Evolutionary conservation across 352 stramenopile genomes (phyloP), one percentile per base, ranked within the genome.

Genomic region (Thraustochytrium sp.): DNA sequence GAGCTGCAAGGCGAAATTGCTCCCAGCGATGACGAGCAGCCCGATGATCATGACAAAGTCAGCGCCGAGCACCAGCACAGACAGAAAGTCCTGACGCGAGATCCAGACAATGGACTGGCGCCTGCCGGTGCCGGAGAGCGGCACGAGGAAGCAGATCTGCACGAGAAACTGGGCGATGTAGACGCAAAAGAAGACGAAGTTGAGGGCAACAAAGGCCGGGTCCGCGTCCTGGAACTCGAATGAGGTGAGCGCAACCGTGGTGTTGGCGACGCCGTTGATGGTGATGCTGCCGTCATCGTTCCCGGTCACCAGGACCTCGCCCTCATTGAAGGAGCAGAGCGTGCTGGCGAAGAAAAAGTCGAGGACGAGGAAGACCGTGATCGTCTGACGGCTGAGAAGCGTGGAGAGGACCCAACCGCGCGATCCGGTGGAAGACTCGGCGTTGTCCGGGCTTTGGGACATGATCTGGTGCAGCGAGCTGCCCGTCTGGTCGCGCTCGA

Each of bases 71-170:
- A 64, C 16, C 16, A 68, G 23, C 13, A 64, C 9, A 44, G 34
- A 9, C 13, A 80, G 1, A 23, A 64, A 4, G 38, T 80, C 68
- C 23, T 80, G 53, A 13, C 16, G 18, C 9, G 31, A 46, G 9
- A 61, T 38, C 68, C 68, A 80, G 16, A 64, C 5, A 9, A 80
- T 16, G 8, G 23, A 55, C 23, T 16, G n/a, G 38, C 62, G 62
- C 8, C n/a, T 21, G 31, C 68, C 68, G 11, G 5, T 18, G 13
- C 31, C 38, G 23, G 44, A n/a, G 29, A 48, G 34, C 42, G 68
- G 68, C 23, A 80, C 68, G n/a, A 80, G 68, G 38, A 80, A 80
- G 68, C 76, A 26, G 68, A 80, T 61, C 38, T 80, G 68, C 13
- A 80, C 18, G 2, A 80, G 16, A 42, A 80, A 80, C 48, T 80